Conservation (phyloP, 768 basidiomycete species). For the Xerocomus brunneocitrinus region DNA sequence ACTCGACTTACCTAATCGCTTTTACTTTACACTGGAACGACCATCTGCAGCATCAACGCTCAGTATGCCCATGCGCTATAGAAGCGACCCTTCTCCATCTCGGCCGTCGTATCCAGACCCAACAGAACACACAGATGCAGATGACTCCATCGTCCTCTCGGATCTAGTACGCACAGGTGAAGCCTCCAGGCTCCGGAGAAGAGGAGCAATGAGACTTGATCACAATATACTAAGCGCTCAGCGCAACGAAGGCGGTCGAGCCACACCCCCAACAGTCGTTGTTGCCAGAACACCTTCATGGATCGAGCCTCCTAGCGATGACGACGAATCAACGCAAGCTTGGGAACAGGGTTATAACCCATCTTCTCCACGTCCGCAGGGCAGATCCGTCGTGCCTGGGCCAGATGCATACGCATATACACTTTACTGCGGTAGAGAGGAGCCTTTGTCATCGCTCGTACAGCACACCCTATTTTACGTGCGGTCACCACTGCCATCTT, state of each 20-base stretch:
- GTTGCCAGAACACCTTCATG: constrained; percentile 30
- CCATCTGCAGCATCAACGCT: constrained; percentile 19
- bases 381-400: constrained; percentile 8
- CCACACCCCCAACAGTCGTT: constrained; percentile 26
- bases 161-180: constrained; percentile 73
- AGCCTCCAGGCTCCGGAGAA: constrained; percentile 64
- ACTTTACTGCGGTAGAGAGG: constrained; percentile 42
- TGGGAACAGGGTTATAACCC: constrained; percentile 34
- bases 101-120: constrained; percentile 13
- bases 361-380: constrained; percentile 22
- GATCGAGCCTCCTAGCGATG: constrained; percentile 32
- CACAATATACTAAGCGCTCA: constrained; percentile 30
- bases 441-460: constrained; percentile 7
- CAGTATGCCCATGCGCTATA: constrained; percentile 32
- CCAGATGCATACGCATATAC: constrained; percentile 29
- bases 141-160: constrained; percentile 67
- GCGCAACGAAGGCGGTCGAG: constrained; percentile 24
- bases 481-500: constrained; percentile 37
- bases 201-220: constrained; percentile 69
- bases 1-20: constrained; percentile 13
- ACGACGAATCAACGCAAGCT: constrained; percentile 30
- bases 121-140: constrained; percentile 43
- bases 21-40: constrained; percentile 13
- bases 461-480: constrained; percentile 19
- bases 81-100: constrained; percentile 12